Conservation (phyloP, 1,284 basidiomycete species). For the Malassezia yamatoensis region DNA sequence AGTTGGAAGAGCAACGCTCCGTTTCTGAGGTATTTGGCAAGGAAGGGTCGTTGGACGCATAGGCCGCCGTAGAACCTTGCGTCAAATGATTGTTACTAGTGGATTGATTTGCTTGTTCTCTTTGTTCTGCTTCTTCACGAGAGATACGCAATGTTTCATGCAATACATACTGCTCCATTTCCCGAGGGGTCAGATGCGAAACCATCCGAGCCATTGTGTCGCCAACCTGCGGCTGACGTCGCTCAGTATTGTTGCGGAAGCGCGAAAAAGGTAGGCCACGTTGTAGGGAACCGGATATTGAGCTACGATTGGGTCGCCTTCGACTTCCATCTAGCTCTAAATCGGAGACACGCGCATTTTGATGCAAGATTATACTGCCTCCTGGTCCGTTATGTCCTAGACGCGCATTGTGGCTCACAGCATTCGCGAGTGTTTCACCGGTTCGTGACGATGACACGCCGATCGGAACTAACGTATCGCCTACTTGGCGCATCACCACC, state of each 20-base stretch:
- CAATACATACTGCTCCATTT: slow-evolving; percentile 85
- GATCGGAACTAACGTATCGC: slow-evolving; percentile 88
- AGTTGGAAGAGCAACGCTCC: too few relatives aligned
- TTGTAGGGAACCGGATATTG: neutral
- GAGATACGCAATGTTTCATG: slow-evolving; percentile 98
- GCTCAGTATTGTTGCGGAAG: slow-evolving; percentile 69
- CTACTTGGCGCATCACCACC: slow-evolving; percentile 96
- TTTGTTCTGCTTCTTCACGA: slow-evolving; percentile 63
- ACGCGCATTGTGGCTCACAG: slow-evolving; percentile 20
- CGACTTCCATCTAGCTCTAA: neutral
- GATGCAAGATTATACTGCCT: slow-evolving; percentile 40
- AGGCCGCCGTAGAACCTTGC: neutral
- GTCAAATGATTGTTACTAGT: too few relatives aligned
- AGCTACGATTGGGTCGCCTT: neutral
- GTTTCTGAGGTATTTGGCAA: neutral
- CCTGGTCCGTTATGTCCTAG: slow-evolving; percentile 29
- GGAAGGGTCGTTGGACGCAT: neutral
- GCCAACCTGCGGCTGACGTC: slow-evolving; percentile 46
- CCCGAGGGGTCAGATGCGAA: neutral
- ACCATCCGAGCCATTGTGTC: slow-evolving; percentile 54
- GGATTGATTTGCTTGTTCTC: too few relatives aligned
- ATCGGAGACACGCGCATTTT: neutral
- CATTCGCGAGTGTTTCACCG: slow-evolving; percentile 35
- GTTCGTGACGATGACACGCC: slow-evolving; percentile 65
- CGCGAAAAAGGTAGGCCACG: slow-evolving; percentile 54